phyloP scores from a whole-genome alignment of 2,329 filamentous ascomycete species.

The Ascochyta koolunga region DNA sequence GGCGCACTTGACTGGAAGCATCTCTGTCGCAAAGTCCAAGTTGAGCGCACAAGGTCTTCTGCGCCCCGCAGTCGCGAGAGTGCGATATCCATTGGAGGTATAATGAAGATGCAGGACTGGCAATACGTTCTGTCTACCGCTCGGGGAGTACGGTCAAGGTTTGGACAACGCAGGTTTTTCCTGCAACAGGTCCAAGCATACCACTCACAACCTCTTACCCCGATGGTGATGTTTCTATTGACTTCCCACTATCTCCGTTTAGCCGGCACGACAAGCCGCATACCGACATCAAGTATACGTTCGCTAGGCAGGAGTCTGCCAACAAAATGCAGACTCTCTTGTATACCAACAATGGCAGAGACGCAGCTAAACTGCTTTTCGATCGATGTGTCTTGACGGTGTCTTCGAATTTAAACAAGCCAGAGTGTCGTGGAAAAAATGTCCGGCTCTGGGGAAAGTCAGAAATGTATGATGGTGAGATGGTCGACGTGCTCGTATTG shows the following conservation, averaged over 20 bases:
- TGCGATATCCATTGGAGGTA: conserved; percentile 40
- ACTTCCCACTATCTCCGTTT: conserved; percentile 37
- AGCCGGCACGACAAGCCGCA: conserved; percentile 35
- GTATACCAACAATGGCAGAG: conserved; percentile 41
- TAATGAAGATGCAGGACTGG: conserved; percentile 36
- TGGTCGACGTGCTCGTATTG: conserved; percentile 30
- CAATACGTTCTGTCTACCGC: conserved; percentile 32
- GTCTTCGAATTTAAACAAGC: conserved; percentile 34
- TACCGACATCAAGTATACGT: conserved; percentile 40
- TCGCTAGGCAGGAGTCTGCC: conserved; percentile 20
- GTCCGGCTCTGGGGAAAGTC: conserved; percentile 35
- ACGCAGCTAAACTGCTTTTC: conserved; percentile 34
- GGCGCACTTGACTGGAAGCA: conserved; percentile 39
- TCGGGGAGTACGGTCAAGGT: conserved; percentile 22
- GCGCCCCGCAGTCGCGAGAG: conserved; percentile 14
- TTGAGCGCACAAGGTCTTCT: conserved; percentile 29
- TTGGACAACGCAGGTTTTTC: conserved; percentile 40
- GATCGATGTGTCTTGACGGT: conserved; percentile 33
- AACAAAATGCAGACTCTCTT: conserved; percentile 38
- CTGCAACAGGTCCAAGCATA: conserved; percentile 37
- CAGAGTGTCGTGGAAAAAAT: conserved; percentile 40
- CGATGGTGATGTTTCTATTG: conserved; percentile 38
- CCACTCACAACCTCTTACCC: conserved; percentile 36
- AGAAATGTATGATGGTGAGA: conserved; percentile 26
- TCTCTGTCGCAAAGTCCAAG: conserved; percentile 34